These are phyloP conservation scores for Solanum appendiculatum DNA, from an alignment of 257 asterid genomes.

Conservation along the genomic window DNA sequence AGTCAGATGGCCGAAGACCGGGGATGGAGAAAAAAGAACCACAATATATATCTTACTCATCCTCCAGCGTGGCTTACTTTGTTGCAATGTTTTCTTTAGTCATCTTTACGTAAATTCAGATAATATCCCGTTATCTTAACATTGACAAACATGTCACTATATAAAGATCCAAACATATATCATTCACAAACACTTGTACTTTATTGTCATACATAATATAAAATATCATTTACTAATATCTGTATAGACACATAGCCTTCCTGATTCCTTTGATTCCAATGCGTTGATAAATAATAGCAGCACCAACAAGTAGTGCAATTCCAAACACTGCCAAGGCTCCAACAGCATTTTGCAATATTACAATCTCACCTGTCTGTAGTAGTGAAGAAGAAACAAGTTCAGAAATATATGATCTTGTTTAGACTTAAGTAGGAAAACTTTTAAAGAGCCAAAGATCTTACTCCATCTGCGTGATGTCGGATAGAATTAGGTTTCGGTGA, in stretches of 20 bases:
- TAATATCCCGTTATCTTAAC: too few relatives aligned
- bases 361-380: neutral
- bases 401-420: neutral
- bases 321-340: neutral
- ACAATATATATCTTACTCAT: too few relatives aligned
- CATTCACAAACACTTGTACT: too few relatives aligned
- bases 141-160: too few relatives aligned
- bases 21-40: too few relatives aligned
- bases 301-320: neutral
- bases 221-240: too few relatives aligned
- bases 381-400: neutral
- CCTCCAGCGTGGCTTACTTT: too few relatives aligned
- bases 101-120: too few relatives aligned
- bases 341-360: neutral
- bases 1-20: too few relatives aligned
- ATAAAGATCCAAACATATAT: too few relatives aligned
- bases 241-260: neutral
- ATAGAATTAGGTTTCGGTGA: slow-evolving; percentile 8
- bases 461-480: slow-evolving; percentile 19
- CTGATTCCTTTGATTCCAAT: neutral
- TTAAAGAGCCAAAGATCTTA: slow-evolving; percentile 9
- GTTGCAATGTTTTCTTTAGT: too few relatives aligned
- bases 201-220: too few relatives aligned
- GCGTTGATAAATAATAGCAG: neutral
- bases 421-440: neutral